phyloP scores from a whole-genome alignment of 768 basidiomycete genomes.

The Mycena olivaceomarginata region DNA sequence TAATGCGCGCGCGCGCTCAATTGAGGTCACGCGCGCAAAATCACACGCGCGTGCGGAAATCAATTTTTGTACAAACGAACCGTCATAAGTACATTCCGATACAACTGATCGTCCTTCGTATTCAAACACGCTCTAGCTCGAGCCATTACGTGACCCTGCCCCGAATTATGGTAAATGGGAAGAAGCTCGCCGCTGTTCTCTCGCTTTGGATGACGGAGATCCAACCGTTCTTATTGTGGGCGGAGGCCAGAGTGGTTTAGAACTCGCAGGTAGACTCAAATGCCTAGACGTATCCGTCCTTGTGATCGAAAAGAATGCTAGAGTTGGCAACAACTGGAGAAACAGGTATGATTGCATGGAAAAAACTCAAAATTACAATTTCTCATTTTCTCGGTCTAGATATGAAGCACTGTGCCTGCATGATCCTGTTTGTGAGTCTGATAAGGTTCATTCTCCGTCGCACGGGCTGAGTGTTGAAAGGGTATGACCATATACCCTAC shows the following conservation, averaged over 20 bases:
- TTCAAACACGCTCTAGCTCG: constrained; percentile 47
- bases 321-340: constrained; percentile 79
- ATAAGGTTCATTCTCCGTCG: background rate
- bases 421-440: constrained; percentile 66
- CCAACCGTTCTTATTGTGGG: constrained; percentile 80
- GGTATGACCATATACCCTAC: constrained; percentile 66
- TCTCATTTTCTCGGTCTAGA: constrained; percentile 45
- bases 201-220: constrained; percentile 67
- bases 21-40: too few relatives aligned
- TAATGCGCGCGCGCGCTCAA: too few relatives aligned
- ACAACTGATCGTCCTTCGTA: background rate
- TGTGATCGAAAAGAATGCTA: constrained; percentile 73
- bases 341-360: constrained; percentile 47
- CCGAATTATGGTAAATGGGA: constrained; percentile 76
- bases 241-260: constrained; percentile 81
- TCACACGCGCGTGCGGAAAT: too few relatives aligned
- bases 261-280: constrained; percentile 79
- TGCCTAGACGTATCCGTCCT: constrained; percentile 72
- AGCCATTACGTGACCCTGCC: constrained; percentile 62
- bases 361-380: background rate
- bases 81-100: constrained; percentile 40
- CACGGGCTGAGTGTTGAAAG: constrained; percentile 32
- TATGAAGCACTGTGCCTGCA: constrained; percentile 77
- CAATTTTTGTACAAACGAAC: too few relatives aligned
- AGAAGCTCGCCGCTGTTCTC: constrained; percentile 61